Base-by-base conservation (phyloP, 768 basidiomycete genomes). In the Sporobolomyces roseus region DNA sequence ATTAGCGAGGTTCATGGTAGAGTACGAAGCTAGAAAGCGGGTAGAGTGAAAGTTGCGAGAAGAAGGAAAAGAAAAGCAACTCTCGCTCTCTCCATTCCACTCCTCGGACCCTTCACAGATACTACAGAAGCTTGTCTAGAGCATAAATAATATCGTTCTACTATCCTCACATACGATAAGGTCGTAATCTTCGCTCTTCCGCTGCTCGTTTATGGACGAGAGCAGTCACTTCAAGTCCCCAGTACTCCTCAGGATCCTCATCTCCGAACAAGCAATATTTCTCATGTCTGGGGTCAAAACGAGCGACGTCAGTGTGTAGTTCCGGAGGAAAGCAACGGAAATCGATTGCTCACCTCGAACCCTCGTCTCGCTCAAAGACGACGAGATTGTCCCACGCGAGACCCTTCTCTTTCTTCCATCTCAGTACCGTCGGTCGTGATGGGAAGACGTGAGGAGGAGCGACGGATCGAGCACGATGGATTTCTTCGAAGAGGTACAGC, bases 401-500 rank as follows among this genome's bases (percentile, higher is more conserved):
- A 4, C 87, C 86, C 43, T 78, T 78, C 4, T 77, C 77, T 23
- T 84, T 83, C 73, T 91, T 87, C 96, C 94, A 99, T 51, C 91
- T 82, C 29, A 89, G 83, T 3, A 93, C 81, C 2, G 85, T 83
- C 0, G 94, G 90, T 52, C 86, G 83, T 12, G 84, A 78, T 25
- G 89, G 86, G 14, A 93, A 84, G 21, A 83, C 81, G 58, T 61
- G 84, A 0, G 93, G 93, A 7, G 91, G 91, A 27, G 91, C 79
- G 21, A 86, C 81, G 5, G 88, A 88, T 33, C 91, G 85, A 14
- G 78, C 79, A 23, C 89, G 85, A 76, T 89, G 81, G 32, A 97
- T 77, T 74, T 97, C 94, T 73, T 97, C 94, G 74, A 91, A 91
- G 61, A 98, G 79, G 45, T 92, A 82, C 0, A 84, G 85, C 35